Conservation (phyloP, 345 rosid genomes). For the Acer negundo region DNA sequence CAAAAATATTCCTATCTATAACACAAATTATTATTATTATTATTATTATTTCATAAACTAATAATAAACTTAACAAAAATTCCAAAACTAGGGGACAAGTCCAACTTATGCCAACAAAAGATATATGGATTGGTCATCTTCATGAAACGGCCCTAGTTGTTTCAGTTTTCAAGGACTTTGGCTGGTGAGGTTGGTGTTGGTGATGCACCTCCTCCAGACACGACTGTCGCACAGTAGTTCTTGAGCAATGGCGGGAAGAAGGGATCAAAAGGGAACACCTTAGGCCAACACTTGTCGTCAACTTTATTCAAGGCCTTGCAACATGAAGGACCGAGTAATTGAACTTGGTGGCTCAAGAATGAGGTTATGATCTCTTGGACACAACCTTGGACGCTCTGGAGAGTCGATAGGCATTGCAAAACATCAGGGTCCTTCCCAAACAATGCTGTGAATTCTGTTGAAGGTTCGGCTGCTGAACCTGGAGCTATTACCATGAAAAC, state of each 20-base stretch:
- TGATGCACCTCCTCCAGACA: not conserved
- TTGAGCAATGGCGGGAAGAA: not conserved
- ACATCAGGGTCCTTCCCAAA: not conserved
- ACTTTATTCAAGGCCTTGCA: slow-evolving; percentile 6
- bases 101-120: too few relatives aligned
- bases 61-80: too few relatives aligned
- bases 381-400: not conserved
- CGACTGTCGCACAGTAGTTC: not conserved
- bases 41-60: too few relatives aligned
- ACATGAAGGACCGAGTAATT: slow-evolving; percentile 9
- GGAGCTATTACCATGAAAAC: not conserved
- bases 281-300: slow-evolving; percentile 3
- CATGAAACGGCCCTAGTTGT: too few relatives aligned
- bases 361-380: not conserved
- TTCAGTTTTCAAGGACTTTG: too few relatives aligned
- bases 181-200: not conserved
- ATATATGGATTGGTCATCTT: too few relatives aligned
- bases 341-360: not conserved
- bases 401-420: slow-evolving; percentile 1
- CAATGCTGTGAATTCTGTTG: not conserved
- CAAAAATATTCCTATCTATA: too few relatives aligned
- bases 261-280: slow-evolving; percentile 5
- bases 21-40: too few relatives aligned
- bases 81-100: too few relatives aligned
- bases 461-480: not conserved